phyloP scores from a whole-genome alignment of 2,329 filamentous ascomycete species.

The Canariomyces notabilis region DNA sequence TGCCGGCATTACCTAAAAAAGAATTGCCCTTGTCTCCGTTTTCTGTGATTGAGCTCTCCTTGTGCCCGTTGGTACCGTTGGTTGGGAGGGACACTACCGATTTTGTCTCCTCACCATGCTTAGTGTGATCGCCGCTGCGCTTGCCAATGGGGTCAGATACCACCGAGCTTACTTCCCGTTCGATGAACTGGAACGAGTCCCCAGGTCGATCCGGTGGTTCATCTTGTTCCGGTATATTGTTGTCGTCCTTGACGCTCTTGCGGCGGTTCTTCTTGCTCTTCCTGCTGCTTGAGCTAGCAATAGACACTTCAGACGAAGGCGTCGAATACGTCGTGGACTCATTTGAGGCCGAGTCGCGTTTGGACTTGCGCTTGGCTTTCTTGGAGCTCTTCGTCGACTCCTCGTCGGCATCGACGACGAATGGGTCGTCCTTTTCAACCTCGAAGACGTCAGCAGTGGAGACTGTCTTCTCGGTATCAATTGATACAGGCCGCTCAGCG shows the following conservation, averaged over 20 bases:
- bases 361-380: constrained; percentile 32
- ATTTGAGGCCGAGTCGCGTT: constrained; percentile 26
- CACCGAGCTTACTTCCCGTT: constrained; percentile 46
- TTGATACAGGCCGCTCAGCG: background rate
- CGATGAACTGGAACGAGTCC: constrained; percentile 35
- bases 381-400: constrained; percentile 32
- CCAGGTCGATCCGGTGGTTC: constrained; percentile 37
- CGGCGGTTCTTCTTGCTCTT: constrained; percentile 30
- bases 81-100: constrained; percentile 42
- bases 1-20: constrained; percentile 71
- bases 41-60: constrained; percentile 10
- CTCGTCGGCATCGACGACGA: constrained; percentile 14
- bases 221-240: constrained; percentile 33
- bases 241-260: constrained; percentile 35
- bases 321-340: constrained; percentile 32
- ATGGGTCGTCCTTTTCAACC: background rate
- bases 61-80: constrained; percentile 32
- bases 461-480: background rate
- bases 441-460: background rate
- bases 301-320: constrained; percentile 36
- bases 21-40: constrained; percentile 42
- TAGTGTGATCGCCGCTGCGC: constrained; percentile 34
- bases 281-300: constrained; percentile 28
- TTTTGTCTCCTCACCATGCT: constrained; percentile 45
- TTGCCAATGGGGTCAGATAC: constrained; percentile 41